Base-by-base conservation (phyloP, 1,139 yeast genomes). In the Debaryomyces psychrophilus region DNA sequence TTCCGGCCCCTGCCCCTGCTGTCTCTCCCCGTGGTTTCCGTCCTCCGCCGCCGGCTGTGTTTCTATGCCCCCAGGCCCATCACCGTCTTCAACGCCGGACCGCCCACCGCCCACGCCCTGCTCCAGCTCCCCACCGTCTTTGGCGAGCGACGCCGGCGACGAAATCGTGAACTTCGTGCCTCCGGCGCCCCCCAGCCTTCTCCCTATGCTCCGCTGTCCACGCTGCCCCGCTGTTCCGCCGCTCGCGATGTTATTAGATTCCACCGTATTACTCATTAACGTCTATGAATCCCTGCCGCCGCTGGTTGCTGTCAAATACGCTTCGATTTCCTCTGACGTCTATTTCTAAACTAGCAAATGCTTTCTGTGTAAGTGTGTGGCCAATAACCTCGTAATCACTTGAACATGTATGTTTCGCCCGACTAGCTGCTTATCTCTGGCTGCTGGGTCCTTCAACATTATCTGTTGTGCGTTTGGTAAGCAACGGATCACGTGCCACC, bases 141-240 rank as follows among this genome's bases (percentile, higher is more conserved):
- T 36, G 12, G 6, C 37, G 25, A 41, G 41, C 34, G 45, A 37
- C 4, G 20, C n/a, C 4, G 44, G 38, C 15, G 40, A 12, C 26
- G 41, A 37, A 12, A 43, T 35, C 31, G 42, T 43, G 28, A 43
- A 43, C 15, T 17, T 37, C 14, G 41, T 43, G 8, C 12, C 12
- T 15, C 31, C n/a, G 20, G 27, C 18, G 11, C 25, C 44, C 28
- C n/a, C 18, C n/a, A n/a, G n/a, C n/a, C n/a, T n/a, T n/a, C n/a
- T n/a, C n/a, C n/a, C n/a, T n/a, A n/a, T n/a, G n/a, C n/a, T n/a
- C n/a, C n/a, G n/a, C n/a, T n/a, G n/a, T n/a, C n/a, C n/a, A n/a
- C n/a, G n/a, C n/a, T n/a, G n/a, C n/a, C n/a, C 31, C 18, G 20
- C 26, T 9, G 8, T 33, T 18, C 25, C 36, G 36, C n/a, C 14